Percentiles rank a stretch among this genome's conserved stretches.
phyloP scores from a whole-genome alignment of 1,284 basidiomycete species.

The Sphagnurus paluster region DNA sequence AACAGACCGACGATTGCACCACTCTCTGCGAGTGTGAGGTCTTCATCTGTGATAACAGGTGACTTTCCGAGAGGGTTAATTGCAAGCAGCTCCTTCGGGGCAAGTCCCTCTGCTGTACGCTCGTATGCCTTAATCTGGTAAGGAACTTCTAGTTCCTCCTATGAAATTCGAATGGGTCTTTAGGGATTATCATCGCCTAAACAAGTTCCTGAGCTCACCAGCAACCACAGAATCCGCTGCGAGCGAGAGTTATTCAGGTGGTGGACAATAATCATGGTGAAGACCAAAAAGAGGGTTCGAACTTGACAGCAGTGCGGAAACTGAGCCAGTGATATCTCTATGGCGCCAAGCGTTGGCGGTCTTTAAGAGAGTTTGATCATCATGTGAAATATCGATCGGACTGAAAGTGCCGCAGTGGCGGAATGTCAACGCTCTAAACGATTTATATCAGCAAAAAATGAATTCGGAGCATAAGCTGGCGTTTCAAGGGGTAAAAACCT shows the following conservation, averaged over 20 bases:
- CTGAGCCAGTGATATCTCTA: too few relatives aligned
- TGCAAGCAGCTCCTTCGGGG: slow-evolving; percentile 41
- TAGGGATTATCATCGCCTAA: not conserved
- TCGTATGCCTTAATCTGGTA: slow-evolving; percentile 52
- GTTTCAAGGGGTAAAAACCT: too few relatives aligned
- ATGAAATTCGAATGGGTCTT: not conserved
- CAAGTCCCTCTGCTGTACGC: slow-evolving; percentile 33
- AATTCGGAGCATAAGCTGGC: too few relatives aligned
- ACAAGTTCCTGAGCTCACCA: slow-evolving; percentile 34
- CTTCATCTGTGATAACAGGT: slow-evolving; percentile 48
- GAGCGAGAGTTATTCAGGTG: slow-evolving; percentile 54
- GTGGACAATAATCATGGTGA: slow-evolving; percentile 38
- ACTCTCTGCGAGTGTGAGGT: slow-evolving; percentile 45
- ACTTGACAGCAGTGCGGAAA: not conserved
- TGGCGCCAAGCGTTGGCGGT: too few relatives aligned
- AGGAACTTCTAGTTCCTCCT: slow-evolving; percentile 51
- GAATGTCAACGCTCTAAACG: too few relatives aligned
- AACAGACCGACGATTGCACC: slow-evolving; percentile 47
- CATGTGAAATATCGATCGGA: too few relatives aligned
- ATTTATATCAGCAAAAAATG: too few relatives aligned
- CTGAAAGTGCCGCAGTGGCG: too few relatives aligned
- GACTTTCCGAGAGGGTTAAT: slow-evolving; percentile 47
- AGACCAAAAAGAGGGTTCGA: not conserved
- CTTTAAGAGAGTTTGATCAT: too few relatives aligned
- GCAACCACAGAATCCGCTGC: slow-evolving; percentile 54